Evolutionary conservation across 257 asterid species (phyloP), one percentile per base, ranked within the genome.

Genomic region (Scutellaria galericulata): DNA sequence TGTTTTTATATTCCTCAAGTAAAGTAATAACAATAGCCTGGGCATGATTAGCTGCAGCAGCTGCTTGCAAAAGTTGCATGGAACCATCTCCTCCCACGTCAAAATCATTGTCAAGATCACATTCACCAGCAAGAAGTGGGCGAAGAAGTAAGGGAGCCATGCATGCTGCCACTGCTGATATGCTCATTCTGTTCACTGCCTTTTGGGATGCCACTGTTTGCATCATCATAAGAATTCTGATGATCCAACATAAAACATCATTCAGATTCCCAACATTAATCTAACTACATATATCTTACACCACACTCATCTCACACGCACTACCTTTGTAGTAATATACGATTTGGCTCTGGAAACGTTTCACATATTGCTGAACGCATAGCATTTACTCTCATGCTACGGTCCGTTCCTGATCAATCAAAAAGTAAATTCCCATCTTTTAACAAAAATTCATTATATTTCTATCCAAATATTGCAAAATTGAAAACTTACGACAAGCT

Each of bases 21-120:
- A 95, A 83, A 51, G 94, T 90, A 76, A 95, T 95, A 71, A 83
- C 89, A 73, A 95, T 95, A 78, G 98, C 97, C 80, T 95, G 99
- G 75, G 99, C 99, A 82, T 92, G 97, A 83, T 95, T 95, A 65
- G 99, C 99, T 47, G 99, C 99, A 70, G 99, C 99, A 31, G 99
- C 99, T 59, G 99, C 99, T 83, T 91, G 98, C 83, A 95, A 55
- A 77, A 95, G 99, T 79, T 88, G 97, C 53, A 86, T 76, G 56
- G 98, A 92, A 68, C 91, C 90, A 84, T 95, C 99, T 68, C 96
- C 98, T 27, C 89, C 95, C 74, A 89, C 79, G 79, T 89, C 91
- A 60, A 86, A 78, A 78, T 80, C 81, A 61, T 87, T 73, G 64
- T 86, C 94, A 48, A 92, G 88, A 64, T 95, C 99, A 78, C 98